A percentile compares a stretch with the other conserved stretches of the same genome.
Conservation (phyloP, 306 rosid genomes). For the Lagenaria siceraria region DNA sequence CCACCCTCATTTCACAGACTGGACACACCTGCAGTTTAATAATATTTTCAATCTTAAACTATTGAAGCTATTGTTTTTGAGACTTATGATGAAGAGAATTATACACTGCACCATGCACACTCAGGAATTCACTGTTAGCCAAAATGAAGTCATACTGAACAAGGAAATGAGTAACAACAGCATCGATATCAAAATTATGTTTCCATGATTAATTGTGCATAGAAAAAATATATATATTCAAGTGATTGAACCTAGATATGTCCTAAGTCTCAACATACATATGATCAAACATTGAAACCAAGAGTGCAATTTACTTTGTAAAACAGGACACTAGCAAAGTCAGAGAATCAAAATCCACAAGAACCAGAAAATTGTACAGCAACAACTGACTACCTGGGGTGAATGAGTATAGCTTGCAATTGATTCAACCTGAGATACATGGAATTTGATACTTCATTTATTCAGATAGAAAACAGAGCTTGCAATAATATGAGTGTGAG, state of each 20-base stretch:
- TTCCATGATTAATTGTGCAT: not conserved
- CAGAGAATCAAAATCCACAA: not conserved
- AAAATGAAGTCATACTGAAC: not conserved
- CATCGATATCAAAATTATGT: not conserved
- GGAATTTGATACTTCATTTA: not conserved
- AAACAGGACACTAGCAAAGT: not conserved
- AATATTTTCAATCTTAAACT: not conserved
- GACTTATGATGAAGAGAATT: not conserved
- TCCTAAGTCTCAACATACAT: not conserved
- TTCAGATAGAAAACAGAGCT: not conserved
- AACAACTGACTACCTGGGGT: not conserved
- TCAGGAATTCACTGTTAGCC: not conserved
- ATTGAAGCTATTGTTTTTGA: not conserved
- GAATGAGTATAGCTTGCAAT: not conserved
- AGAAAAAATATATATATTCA: not conserved
- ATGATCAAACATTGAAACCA: not conserved
- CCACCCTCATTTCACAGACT: slow-evolving; percentile 86
- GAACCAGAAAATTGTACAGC: not conserved
- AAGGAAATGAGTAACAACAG: not conserved
- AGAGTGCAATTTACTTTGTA: not conserved
- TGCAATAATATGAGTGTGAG: not conserved
- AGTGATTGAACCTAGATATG: not conserved
- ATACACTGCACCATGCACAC: not conserved
- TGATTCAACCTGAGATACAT: not conserved
- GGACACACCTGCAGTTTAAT: slow-evolving; percentile 72